Base-by-base conservation (phyloP, 179 eudicot species). In the Silene vulgaris region DNA sequence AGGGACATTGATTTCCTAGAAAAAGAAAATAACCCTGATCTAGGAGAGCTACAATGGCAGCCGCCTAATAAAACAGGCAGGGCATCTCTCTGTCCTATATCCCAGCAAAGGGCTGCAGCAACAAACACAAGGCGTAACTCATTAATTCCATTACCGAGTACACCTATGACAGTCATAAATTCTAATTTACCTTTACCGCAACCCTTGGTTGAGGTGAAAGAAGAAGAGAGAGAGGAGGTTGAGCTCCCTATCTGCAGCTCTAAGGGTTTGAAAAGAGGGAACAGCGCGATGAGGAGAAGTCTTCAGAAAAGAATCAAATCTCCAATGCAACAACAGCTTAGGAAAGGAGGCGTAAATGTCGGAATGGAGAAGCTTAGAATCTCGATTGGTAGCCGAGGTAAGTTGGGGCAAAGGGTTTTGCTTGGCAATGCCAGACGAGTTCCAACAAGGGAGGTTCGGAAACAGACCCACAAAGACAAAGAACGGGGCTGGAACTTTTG, bases 401-500 rank as follows among this genome's bases (percentile, higher is more conserved):
- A 85, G 77, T 56, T 78, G 79, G 89, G 89, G 29, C 89, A 87
- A 40, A 84, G 91, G 82, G 84, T 85, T 4, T 76, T 86, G 28
- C 86, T 79, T 71, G 87, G 88, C 20, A 88, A 56, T 74, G 80
- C 80, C 35, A 87, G 86, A 78, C 78, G 90, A 75, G 50, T 37
- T n/a, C 69, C 75, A 32, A 56, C 59, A 52, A 78, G 77, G 83
- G 80, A 61, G 77, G 90, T 79, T 13, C 69, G 78, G 78, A 88
- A 87, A 86, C 91, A 85, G 74, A 86, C 75, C 79, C 81, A 82
- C 4, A 87, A 82, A 76, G 94, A 85, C 13, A 93, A 90, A 85
- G 98, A 93, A 71, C 82, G 93, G 66, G 90, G 96, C 57, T 94
- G 98, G 97, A 93, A 91, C 81, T 87, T 81, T 74, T 91, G 90